Evolutionary conservation across 495 filamentous ascomycete genomes (phyloP).

Genomic region (Penicillium salamii): DNA sequence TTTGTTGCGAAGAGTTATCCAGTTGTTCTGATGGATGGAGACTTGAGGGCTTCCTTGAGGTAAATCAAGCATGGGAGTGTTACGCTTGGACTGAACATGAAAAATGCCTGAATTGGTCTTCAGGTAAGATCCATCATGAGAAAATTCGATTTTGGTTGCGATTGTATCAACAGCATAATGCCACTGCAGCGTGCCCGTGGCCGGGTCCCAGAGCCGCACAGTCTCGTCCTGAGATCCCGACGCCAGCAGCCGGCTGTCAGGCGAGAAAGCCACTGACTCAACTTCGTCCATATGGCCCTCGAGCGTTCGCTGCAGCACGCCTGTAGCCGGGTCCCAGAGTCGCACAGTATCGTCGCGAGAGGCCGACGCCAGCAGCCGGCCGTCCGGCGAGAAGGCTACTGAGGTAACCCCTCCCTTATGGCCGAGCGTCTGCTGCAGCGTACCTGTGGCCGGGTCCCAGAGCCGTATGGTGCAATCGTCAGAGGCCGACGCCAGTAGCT

Average conservation of each 20-base stretch:
- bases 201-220: conserved; percentile 27
- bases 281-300: conserved; percentile 11
- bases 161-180: too few species aligned
- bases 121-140: too few species aligned
- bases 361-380: conserved; percentile 10
- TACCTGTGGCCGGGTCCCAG: conserved; percentile 24
- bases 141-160: too few species aligned
- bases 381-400: conserved; percentile 22
- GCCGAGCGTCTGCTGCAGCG: conserved; percentile 11
- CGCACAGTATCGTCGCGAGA: conserved; percentile 10
- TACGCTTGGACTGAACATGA: too few species aligned
- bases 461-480: conserved; percentile 19
- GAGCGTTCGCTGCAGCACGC: background rate
- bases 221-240: conserved; percentile 11
- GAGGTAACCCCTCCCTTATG: conserved; percentile 11
- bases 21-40: background rate
- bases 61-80: too few species aligned
- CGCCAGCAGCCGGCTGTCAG: conserved; percentile 13
- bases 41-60: too few species aligned
- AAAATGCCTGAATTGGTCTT: too few species aligned
- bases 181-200: conserved; percentile 1
- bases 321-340: conserved; percentile 13
- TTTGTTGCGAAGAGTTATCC: background rate
- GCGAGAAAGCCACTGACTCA: conserved; percentile 20
- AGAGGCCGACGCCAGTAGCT: conserved; percentile 1